Conservation (phyloP, 2,329 filamentous ascomycete genomes). For the Paraphaeosphaeria minitans region DNA sequence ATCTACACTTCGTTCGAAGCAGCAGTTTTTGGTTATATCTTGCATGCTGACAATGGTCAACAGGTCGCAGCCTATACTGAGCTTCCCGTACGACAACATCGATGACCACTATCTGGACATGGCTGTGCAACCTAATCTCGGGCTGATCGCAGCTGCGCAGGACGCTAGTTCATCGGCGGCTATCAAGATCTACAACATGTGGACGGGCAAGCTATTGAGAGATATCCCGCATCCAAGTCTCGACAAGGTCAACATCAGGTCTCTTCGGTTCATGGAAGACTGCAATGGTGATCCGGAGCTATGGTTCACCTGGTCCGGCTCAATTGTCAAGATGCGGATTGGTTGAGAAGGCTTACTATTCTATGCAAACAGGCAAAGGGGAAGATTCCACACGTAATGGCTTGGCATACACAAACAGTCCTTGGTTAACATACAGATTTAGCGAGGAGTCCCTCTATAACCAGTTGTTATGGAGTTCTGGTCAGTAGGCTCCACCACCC, state of each 20-base stretch:
- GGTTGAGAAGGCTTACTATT: conserved; percentile 13
- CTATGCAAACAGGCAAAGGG: not conserved
- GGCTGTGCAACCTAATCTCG: conserved; percentile 34
- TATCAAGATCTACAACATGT: conserved; percentile 39
- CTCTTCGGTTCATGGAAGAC: conserved; percentile 38
- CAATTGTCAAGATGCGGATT: conserved; percentile 17
- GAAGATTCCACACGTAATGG: not conserved
- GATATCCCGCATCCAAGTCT: conserved; percentile 21
- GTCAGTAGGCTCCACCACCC: not conserved
- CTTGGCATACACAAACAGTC: not conserved
- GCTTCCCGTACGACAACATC: conserved; percentile 33
- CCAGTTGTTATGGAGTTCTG: not conserved
- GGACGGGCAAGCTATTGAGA: conserved; percentile 35
- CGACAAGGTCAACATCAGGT: conserved; percentile 20
- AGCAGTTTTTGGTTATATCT: not conserved
- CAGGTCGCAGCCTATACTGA: conserved; percentile 35
- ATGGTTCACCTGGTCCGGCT: conserved; percentile 30
- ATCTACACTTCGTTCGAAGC: not conserved
- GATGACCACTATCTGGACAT: conserved; percentile 35
- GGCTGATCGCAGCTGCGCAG: conserved; percentile 42
- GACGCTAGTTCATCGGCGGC: conserved; percentile 20
- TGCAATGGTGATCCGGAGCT: conserved; percentile 24
- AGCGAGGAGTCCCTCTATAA: not conserved
- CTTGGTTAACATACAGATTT: not conserved
- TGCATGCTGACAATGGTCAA: not conserved